Percentiles rank a stretch among this genome's conserved stretches.
Evolutionary conservation across 2,329 filamentous ascomycete species (phyloP).

Genomic region (Penicillium sp.): DNA sequence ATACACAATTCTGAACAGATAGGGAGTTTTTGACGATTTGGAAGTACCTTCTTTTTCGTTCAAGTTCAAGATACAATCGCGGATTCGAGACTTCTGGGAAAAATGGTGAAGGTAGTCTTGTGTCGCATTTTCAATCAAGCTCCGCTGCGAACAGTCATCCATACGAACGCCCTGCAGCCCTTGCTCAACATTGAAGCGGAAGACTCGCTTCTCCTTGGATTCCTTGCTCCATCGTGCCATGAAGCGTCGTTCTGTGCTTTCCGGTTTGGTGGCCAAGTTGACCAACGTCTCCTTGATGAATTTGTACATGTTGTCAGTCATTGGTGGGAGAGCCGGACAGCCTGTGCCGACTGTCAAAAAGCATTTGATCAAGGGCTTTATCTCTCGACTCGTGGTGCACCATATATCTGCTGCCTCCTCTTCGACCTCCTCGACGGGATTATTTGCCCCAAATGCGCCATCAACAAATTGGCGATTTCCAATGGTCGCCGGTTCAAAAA

Average conservation of each 20-base stretch:
- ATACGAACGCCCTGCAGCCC: slow-evolving; percentile 38
- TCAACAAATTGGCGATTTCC: slow-evolving; percentile 29
- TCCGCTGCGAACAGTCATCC: slow-evolving; percentile 28
- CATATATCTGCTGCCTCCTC: slow-evolving; percentile 27
- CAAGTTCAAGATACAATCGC: slow-evolving; percentile 12
- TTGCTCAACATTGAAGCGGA: slow-evolving; percentile 41
- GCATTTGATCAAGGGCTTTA: slow-evolving; percentile 18
- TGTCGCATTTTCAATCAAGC: slow-evolving; percentile 12
- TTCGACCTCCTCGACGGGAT: slow-evolving; percentile 33
- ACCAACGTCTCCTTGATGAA: slow-evolving; percentile 20
- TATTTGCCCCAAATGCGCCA: slow-evolving; percentile 36
- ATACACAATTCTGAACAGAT: too few relatives aligned
- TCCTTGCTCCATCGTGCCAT: slow-evolving; percentile 18
- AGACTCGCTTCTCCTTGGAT: slow-evolving; percentile 19
- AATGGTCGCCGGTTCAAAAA: slow-evolving; percentile 19
- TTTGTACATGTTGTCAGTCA: slow-evolving; percentile 13
- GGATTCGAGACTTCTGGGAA: not conserved
- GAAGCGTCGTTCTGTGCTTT: slow-evolving; percentile 12
- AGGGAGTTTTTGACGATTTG: too few relatives aligned
- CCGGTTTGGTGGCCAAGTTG: slow-evolving; percentile 13
- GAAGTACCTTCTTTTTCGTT: slow-evolving; percentile 1
- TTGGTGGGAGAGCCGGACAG: not conserved
- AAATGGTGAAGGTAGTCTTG: slow-evolving; percentile 14
- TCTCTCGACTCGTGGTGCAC: slow-evolving; percentile 5
- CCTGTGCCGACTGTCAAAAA: slow-evolving; percentile 30